phyloP scores from a whole-genome alignment of 31 red algal species.

The Pterothamnion heteromorphum region DNA sequence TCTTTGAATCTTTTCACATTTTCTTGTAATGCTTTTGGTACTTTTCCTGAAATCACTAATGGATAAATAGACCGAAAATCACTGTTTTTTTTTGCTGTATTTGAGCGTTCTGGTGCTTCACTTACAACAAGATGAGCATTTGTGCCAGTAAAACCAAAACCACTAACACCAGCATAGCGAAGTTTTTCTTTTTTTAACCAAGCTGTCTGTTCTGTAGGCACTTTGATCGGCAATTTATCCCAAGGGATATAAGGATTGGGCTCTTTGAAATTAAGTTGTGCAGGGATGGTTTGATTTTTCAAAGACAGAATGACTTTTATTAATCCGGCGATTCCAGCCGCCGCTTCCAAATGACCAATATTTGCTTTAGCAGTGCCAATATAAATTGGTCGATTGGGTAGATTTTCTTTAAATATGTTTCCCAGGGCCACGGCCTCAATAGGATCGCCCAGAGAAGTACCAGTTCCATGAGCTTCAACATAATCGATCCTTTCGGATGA shows the following conservation, averaged over 20 bases:
- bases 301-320: constrained; percentile 5
- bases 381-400: neutral
- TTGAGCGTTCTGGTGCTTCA: neutral
- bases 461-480: constrained; percentile 36
- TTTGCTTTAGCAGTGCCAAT: constrained; percentile 16
- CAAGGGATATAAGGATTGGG: constrained; percentile 21
- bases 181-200: neutral
- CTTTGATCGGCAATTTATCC: neutral
- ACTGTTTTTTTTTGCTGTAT: neutral
- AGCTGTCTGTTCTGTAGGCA: constrained; percentile 4
- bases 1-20: too few species aligned
- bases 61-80: too few species aligned
- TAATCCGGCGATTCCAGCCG: constrained; percentile 6
- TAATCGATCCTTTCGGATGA: neutral
- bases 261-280: neutral
- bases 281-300: neutral
- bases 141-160: neutral
- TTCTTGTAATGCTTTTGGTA: too few species aligned
- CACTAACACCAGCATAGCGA: neutral
- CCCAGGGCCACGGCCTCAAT: neutral
- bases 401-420: neutral
- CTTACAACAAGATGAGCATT: constrained; percentile 26
- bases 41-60: too few species aligned
- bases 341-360: constrained; percentile 30
- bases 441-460: constrained; percentile 22